A percentile compares a stretch with the other conserved stretches of the same genome.
Conservation (phyloP, 495 filamentous ascomycete genomes). For the Penicillium coprophilum region DNA sequence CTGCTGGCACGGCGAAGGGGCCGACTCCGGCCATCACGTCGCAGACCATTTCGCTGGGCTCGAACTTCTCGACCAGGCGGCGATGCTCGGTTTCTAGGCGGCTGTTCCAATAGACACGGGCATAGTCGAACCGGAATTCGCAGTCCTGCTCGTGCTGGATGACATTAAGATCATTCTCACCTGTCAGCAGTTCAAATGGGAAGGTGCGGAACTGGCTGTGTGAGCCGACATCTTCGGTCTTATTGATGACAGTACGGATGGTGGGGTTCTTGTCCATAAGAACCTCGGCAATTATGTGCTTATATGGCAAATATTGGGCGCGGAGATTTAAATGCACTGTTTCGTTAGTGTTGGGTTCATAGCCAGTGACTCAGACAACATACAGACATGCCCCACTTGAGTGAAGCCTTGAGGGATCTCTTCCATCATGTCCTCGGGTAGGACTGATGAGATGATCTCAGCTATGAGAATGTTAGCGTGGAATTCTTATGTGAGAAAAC, state of each 20-base stretch:
- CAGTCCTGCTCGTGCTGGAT: conserved; percentile 58
- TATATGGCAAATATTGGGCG: conserved; percentile 75
- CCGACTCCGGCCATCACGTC: conserved; percentile 98
- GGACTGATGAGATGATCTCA: conserved; percentile 76
- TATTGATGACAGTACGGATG: conserved; percentile 91
- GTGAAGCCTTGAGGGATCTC: conserved; percentile 87
- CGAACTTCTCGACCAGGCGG: conserved; percentile 74
- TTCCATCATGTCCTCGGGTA: conserved; percentile 66
- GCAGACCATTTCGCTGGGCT: conserved; percentile 81
- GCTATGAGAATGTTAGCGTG: conserved; percentile 42
- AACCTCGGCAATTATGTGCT: conserved; percentile 76
- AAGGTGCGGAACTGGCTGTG: conserved; percentile 90
- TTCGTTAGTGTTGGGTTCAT: conserved; percentile 14
- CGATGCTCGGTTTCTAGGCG: conserved; percentile 85
- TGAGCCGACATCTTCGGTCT: conserved; percentile 80
- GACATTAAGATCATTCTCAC: conserved; percentile 76
- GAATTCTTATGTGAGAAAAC: not conserved
- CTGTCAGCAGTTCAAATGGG: conserved; percentile 85
- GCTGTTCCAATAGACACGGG: conserved; percentile 97
- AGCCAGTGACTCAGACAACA: conserved; percentile 24
- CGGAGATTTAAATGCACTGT: conserved; percentile 87
- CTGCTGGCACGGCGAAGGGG: conserved; percentile 91
- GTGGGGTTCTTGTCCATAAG: conserved; percentile 81
- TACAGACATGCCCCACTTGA: conserved; percentile 83
- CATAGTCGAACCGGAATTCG: conserved; percentile 51